phyloP scores from a whole-genome alignment of 306 rosid species.

The Vachellia collinsii region DNA sequence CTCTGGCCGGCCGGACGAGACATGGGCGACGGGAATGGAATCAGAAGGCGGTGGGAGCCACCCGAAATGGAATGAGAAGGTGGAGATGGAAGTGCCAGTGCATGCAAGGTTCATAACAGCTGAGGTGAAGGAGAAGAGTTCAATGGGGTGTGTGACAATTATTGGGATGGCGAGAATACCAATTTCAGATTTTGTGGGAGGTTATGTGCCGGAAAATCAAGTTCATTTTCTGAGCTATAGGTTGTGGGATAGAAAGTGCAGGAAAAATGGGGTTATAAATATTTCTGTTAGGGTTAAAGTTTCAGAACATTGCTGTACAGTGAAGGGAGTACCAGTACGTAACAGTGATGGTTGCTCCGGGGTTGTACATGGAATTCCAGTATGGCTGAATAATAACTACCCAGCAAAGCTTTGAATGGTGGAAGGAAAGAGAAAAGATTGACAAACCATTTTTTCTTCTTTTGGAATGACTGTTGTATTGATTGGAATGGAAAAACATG shows the following conservation, averaged over 20 bases:
- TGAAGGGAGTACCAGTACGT: conserved; percentile 13
- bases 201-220: conserved; percentile 43
- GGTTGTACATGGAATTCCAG: conserved; percentile 56
- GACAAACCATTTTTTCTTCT: too few species aligned
- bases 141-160: conserved; percentile 17
- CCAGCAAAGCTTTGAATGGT: background rate
- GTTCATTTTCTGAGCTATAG: conserved; percentile 65
- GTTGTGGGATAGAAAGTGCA: conserved; percentile 48
- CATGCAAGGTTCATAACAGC: conserved; percentile 39
- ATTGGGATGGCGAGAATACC: conserved; percentile 53
- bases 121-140: conserved; percentile 48
- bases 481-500: too few species aligned
- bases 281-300: conserved; percentile 50
- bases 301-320: background rate
- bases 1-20: background rate
- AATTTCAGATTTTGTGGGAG: conserved; percentile 50
- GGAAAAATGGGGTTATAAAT: conserved; percentile 62
- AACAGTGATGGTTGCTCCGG: background rate
- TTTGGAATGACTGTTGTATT: too few species aligned
- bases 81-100: conserved; percentile 47
- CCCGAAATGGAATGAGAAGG: conserved; percentile 53
- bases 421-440: too few species aligned
- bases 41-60: conserved; percentile 45
- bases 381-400: conserved; percentile 30
- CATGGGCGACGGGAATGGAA: conserved; percentile 28